Conservation (phyloP, 2,329 filamentous ascomycete genomes). For the Fusarium sp. region DNA sequence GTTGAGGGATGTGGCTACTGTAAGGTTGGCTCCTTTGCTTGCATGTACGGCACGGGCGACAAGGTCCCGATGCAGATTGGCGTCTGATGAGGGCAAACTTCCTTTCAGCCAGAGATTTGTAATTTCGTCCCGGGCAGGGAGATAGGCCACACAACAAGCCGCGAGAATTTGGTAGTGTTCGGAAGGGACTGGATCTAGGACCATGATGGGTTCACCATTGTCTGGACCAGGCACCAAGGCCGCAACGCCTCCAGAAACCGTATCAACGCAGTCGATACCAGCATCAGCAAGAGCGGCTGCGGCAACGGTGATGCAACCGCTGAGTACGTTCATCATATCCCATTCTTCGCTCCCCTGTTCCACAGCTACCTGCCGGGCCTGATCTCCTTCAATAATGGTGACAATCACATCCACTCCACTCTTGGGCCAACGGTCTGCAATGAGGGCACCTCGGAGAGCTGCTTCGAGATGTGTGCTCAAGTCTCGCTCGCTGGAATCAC, state of each 20-base stretch:
- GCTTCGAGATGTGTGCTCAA: constrained; percentile 92
- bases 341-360: constrained; percentile 73
- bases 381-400: constrained; percentile 92
- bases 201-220: constrained; percentile 58
- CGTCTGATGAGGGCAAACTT: constrained; percentile 58
- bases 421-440: constrained; percentile 98
- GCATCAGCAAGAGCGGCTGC: constrained; percentile 94
- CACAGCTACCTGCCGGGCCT: constrained; percentile 70
- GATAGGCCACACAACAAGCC: constrained; percentile 90
- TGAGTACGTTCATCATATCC: constrained; percentile 91
- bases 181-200: constrained; percentile 85
- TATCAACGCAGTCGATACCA: constrained; percentile 94
- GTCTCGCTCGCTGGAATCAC: constrained; percentile 88
- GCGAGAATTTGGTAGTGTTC: constrained; percentile 84
- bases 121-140: constrained; percentile 88
- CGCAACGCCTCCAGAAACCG: constrained; percentile 89
- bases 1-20: constrained; percentile 51
- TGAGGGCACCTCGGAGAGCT: constrained; percentile 87
- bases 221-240: constrained; percentile 71
- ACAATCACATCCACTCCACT: constrained; percentile 96
- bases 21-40: constrained; percentile 53
- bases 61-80: constrained; percentile 50
- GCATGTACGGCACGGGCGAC: constrained; percentile 58
- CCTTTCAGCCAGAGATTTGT: constrained; percentile 97
- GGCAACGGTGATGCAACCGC: constrained; percentile 92